Evolutionary conservation across 139 green algal genomes (phyloP), one percentile per base, ranked within the genome.

Genomic region (Ettlia oleoabundans): DNA sequence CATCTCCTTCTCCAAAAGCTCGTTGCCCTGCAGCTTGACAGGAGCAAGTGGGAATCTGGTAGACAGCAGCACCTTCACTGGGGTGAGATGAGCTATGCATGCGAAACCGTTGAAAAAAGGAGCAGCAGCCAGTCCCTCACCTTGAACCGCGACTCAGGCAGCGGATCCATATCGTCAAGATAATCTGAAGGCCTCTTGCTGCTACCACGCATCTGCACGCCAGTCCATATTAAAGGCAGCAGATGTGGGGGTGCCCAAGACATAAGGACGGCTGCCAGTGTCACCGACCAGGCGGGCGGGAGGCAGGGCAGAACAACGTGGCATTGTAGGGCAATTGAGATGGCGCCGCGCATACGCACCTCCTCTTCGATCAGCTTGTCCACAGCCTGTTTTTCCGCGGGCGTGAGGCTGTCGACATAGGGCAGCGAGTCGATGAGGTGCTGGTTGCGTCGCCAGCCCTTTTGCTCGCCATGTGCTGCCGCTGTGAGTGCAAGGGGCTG

Each of bases 291-390:
- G 15, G 47, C 47, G 47, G 47, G 47, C n/a, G n/a, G n/a, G n/a
- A n/a, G n/a, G n/a, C n/a, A n/a, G n/a, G n/a, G n/a, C n/a, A n/a
- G n/a, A n/a, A n/a, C n/a, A n/a, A n/a, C n/a, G n/a, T n/a, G n/a
- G n/a, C n/a, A n/a, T n/a, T 22, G 33, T 72, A 32, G 30, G 32
- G 24, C 65, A 72, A 13, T 24, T 58, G 47, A 10, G 15, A 15
- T 65, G 55, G 18, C 55, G 15, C 30, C 19, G n/a, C 30, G 30
- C 3, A 6, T n/a, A 37, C 80, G 78, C 66, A 94, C 89, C 89
- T 97, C 94, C 41, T 95, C 92, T 71, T 93, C 85, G 32, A 97
- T 93, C 18, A 96, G 73, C n/a, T 81, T 65, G 4, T 96, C 88
- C 3, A 95, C 93, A 26, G 78, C 41, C 65, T 26, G 24, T 18